Base-by-base conservation (phyloP, 495 filamentous ascomycete species). In the Aspergillus olivimuriae region DNA sequence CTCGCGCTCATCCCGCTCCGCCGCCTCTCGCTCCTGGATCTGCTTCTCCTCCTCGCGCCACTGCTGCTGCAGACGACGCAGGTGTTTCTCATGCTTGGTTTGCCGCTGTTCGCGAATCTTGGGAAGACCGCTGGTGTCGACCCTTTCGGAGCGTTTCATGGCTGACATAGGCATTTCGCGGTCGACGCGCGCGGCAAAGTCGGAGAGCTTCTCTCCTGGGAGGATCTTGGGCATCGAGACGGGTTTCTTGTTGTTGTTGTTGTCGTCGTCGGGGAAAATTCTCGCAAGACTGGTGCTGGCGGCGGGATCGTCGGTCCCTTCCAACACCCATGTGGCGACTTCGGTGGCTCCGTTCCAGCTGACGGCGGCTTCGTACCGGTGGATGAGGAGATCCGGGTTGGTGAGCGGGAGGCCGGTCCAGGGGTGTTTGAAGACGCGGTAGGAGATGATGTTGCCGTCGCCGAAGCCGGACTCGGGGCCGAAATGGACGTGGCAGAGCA, bases 121-220 rank as follows among this genome's bases (percentile, higher is more conserved):
- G 7, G 60, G 47, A 1, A 53, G 19, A 18, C 61, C 55, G 2
- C 63, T 18, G n/a, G 47, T 41, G 35, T 49, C 52, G 3, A 50
- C 51, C 33, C 60, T 57, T 10, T 34, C 43, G 0, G 56, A 56
- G 19, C 64, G 63, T 15, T 82, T 76, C 48, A 86, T 64, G 0
- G 73, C 76, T 14, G 78, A 65, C 8, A 98, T 60, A 0, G 92
- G 92, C 17, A 98, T 65, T 2, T 86, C 83, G 20, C 86, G 84
- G 55, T 97, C 83, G 6, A 98, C 92, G 4, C 92, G 81, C 30
- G 86, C 82, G 2, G 78, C 68, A 59, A 94, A 98, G 43, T 92
- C 86, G 1, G 79, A 80, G 45, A 98, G 69, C 19, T 75, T 73
- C 63, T 98, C 92, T 15, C 86, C 85, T 0, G 89, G 88, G 9